Evolutionary conservation across 768 basidiomycete genomes (phyloP).

Genomic region (Rhizopogon salebrosus): DNA sequence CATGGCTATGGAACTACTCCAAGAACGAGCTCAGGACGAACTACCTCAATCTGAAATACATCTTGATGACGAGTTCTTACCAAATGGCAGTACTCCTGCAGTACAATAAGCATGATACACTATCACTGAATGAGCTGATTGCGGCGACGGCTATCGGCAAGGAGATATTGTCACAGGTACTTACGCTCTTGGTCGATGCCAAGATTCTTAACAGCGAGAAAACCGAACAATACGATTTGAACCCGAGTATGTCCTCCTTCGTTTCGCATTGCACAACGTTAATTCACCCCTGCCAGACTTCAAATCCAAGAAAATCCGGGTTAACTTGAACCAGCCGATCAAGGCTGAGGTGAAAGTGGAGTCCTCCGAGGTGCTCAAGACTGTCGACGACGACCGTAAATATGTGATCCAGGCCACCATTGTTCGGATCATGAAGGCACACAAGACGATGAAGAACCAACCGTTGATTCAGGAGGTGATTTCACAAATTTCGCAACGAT

Average conservation of each 20-base stretch:
- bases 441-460: slow-evolving; percentile 94
- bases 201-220: slow-evolving; percentile 89
- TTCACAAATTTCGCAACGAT: slow-evolving; percentile 81
- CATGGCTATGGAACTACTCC: slow-evolving; percentile 98
- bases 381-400: slow-evolving; percentile 95
- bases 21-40: slow-evolving; percentile 95
- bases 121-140: slow-evolving; percentile 75
- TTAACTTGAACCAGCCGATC: slow-evolving; percentile 88
- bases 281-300: slow-evolving; percentile 48
- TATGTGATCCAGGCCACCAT: slow-evolving; percentile 94
- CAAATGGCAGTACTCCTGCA: slow-evolving; percentile 94
- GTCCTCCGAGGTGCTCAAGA: slow-evolving; percentile 83
- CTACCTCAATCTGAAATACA: slow-evolving; percentile 92
- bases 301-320: slow-evolving; percentile 91
- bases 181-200: slow-evolving; percentile 72
- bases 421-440: slow-evolving; percentile 93
- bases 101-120: slow-evolving; percentile 87
- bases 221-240: slow-evolving; percentile 86
- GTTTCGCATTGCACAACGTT: neutral
- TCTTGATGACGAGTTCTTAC: slow-evolving; percentile 90
- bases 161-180: slow-evolving; percentile 67
- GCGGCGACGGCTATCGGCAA: slow-evolving; percentile 77
- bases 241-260: slow-evolving; percentile 49
- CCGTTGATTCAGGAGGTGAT: slow-evolving; percentile 86
- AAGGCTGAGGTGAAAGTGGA: slow-evolving; percentile 95